Base-by-base conservation (phyloP, 192 early-diverging fungal species). In the Coemansia sp. region DNA sequence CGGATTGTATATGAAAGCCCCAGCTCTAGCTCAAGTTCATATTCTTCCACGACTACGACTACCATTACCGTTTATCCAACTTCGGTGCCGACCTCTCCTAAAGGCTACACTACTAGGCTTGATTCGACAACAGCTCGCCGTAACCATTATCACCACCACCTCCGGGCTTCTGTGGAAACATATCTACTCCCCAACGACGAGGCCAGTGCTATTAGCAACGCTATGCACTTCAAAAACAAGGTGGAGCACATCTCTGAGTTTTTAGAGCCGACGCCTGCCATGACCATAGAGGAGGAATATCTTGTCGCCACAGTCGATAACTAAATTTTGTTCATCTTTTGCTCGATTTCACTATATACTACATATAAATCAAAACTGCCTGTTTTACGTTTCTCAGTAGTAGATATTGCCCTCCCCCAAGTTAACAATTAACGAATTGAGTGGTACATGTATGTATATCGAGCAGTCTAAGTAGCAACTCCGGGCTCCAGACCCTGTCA, bases 161-260 rank as follows among this genome's bases (percentile, higher is more conserved):
- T 11, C 19, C 59, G 32, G 8, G n/a, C 21, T n/a, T 61, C 59
- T 21, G n/a, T 5, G 17, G 31, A 59, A 19, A 59, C 57, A 19
- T 59, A 59, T 19, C 17, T 59, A 5, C 15, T 32, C 6, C 57
- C 57, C 7, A n/a, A 36, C 17, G 57, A 59, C 57, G 57, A 59
- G 6, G 57, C n/a, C 17, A 59, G 32, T 34, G 57, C 57, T 9
- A 59, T 59, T 10, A 69, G 68, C 36, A 48, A 21, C 9, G 68
- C 68, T 12, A 69, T 63, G 60, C 32, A 29, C 29, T 63, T 50
- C 46, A 45, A 17, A 32, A 69, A 39, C 59, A 69, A 69, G 19
- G 29, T 62, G 4, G 59, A 39, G 42, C 51, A 29, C 14, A 69
- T 62, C 7, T 68, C 67, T 37, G 67, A 39, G 8, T 50, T 61